Evolutionary conservation across 345 rosid genomes (phyloP).

Genomic region (Moricandia arvensis): DNA sequence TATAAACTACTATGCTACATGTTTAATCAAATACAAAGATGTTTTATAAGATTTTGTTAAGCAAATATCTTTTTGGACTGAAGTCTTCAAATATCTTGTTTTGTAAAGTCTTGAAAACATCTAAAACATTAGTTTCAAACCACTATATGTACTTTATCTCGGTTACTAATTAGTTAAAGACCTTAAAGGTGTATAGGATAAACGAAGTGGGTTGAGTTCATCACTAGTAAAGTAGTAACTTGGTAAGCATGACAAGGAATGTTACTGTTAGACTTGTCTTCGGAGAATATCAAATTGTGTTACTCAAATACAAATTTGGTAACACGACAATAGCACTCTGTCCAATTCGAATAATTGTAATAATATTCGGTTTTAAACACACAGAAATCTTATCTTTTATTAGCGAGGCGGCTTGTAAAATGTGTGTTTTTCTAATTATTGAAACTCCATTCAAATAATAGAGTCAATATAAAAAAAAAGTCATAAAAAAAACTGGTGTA

Average conservation of each 20-base stretch:
- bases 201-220: not conserved
- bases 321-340: slow-evolving; percentile 23
- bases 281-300: not conserved
- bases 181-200: not conserved
- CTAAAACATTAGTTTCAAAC: not conserved
- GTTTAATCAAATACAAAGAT: not conserved
- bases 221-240: not conserved
- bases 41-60: not conserved
- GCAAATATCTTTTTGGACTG: not conserved
- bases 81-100: not conserved
- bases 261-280: not conserved
- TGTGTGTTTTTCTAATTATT: not conserved
- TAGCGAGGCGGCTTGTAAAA: slow-evolving; percentile 10
- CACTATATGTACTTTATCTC: not conserved
- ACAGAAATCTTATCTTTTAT: slow-evolving; percentile 21
- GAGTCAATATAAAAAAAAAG: slow-evolving; percentile 15
- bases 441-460: slow-evolving; percentile 24
- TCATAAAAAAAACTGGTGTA: not conserved
- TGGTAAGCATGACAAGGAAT: not conserved
- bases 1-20: not conserved
- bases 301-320: not conserved
- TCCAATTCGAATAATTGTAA: not conserved
- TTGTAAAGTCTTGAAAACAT: not conserved
- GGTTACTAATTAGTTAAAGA: not conserved
- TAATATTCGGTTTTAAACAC: not conserved